Evolutionary conservation across 2,329 filamentous ascomycete genomes (phyloP).

Genomic region (Aspergillus ruber): DNA sequence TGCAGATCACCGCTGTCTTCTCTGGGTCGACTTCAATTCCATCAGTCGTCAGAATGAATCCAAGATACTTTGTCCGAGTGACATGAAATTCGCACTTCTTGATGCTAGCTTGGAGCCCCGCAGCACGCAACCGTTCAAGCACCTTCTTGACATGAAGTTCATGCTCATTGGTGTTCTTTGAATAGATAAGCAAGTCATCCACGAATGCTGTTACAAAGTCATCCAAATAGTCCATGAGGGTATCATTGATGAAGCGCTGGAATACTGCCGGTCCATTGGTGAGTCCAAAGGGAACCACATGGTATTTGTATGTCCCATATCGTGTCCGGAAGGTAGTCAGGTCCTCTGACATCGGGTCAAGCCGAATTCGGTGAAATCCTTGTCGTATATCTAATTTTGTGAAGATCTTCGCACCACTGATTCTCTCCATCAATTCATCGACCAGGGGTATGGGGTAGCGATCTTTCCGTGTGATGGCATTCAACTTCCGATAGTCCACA

Average conservation of each 20-base stretch:
- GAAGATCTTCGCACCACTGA: slow-evolving; percentile 10
- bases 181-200: slow-evolving; percentile 5
- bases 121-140: slow-evolving; percentile 7
- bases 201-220: neutral
- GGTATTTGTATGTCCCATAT: slow-evolving; percentile 2
- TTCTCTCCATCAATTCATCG: slow-evolving; percentile 14
- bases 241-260: slow-evolving; percentile 3
- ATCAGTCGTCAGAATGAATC: slow-evolving; percentile 21
- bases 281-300: slow-evolving; percentile 1
- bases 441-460: slow-evolving; percentile 20
- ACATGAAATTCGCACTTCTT: slow-evolving; percentile 26
- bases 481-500: slow-evolving; percentile 26
- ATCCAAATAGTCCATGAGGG: slow-evolving; percentile 2
- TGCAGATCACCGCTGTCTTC: slow-evolving; percentile 17
- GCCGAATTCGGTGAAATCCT: slow-evolving; percentile 1
- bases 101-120: slow-evolving; percentile 12
- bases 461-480: slow-evolving; percentile 27
- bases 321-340: slow-evolving; percentile 1
- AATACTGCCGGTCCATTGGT: slow-evolving; percentile 5
- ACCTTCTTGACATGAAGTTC: slow-evolving; percentile 2
- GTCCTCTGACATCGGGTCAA: neutral
- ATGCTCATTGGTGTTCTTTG: slow-evolving; percentile 1
- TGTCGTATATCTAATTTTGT: slow-evolving; percentile 17
- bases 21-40: slow-evolving; percentile 19
- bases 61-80: slow-evolving; percentile 22